Evolutionary conservation across 257 asterid genomes (phyloP), one percentile per base, ranked within the genome.

Genomic region (Fraxinus anomala): DNA sequence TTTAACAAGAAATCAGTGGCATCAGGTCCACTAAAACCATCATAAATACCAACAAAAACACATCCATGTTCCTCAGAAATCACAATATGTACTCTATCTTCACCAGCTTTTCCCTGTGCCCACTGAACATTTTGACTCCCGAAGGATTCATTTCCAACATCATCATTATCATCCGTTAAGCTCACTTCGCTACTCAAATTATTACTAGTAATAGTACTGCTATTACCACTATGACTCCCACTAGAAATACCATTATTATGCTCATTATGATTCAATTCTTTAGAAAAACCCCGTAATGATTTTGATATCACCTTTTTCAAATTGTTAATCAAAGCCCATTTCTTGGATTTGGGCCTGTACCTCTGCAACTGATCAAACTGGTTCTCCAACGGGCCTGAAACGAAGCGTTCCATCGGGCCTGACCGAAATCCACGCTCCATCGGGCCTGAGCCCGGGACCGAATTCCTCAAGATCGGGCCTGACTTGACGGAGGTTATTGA

Each of bases 41-140:
- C 98, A 49, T 91, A 92, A 70, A 95, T 95, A 19, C 99, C 99
- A 2, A 95, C 98, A 73, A 93, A 96, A 75, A 93, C 94, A 97
- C 97, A 91, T 0, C 92, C 97, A 73, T 91, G 94, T 73, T 93
- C 99, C 51, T 92, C 97, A 3, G 98, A 93, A 16, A 96, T 82
- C 65, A 92, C 98, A 1, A 96, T 75, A 77, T 93, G 99, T 5
- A 96, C 96, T 73, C 99, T 76, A 81, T 93, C 98, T 68, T 96
- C 98, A 30, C 99, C 99, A 1, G 99, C 98, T 75, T 96, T 96
- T 5, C 99, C 98, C 80, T 93, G 98, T 1, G 99, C 99, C 99
- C 99, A 96, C 83, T 93, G 99, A 71, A 93, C 90, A 76, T 90
- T 95, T 76, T 87, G 94, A 49, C 95, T 89, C 14, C 90, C 88